phyloP scores from a whole-genome alignment of 129 eudicot species.

The Chrysanthemum makinoi region DNA sequence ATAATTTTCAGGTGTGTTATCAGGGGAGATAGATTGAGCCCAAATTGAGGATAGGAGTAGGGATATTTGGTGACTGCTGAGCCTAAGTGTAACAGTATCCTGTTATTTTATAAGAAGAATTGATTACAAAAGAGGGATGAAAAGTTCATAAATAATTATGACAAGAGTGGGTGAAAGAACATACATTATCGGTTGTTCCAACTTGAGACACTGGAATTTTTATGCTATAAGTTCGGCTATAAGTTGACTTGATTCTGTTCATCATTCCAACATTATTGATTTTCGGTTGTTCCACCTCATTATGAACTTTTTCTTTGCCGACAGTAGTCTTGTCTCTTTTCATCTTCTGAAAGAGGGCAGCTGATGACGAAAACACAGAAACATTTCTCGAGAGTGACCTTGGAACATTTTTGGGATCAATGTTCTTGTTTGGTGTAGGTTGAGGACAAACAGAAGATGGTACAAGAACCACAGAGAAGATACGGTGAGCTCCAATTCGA shows the following conservation, averaged over 20 bases:
- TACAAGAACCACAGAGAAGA: constrained; percentile 73
- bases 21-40: constrained; percentile 69
- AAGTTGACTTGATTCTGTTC: constrained; percentile 47
- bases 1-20: constrained; percentile 72
- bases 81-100: constrained; percentile 68
- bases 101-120: constrained; percentile 14
- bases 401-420: constrained; percentile 35
- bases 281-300: constrained; percentile 22
- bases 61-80: constrained; percentile 71
- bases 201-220: constrained; percentile 33
- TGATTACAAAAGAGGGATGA: neutral
- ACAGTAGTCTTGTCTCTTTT: constrained; percentile 36
- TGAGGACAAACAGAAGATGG: constrained; percentile 77
- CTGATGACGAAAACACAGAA: constrained; percentile 74
- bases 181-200: constrained; percentile 17
- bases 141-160: neutral
- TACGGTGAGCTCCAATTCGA: constrained; percentile 70
- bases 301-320: constrained; percentile 28
- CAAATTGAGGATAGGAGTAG: constrained; percentile 83
- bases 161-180: constrained; percentile 13
- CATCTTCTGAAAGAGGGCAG: constrained; percentile 61
- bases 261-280: constrained; percentile 43
- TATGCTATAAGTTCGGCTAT: constrained; percentile 47
- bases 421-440: constrained; percentile 21
- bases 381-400: constrained; percentile 63